phyloP scores from a whole-genome alignment of 495 filamentous ascomycete genomes.

The Viridothelium virens region DNA sequence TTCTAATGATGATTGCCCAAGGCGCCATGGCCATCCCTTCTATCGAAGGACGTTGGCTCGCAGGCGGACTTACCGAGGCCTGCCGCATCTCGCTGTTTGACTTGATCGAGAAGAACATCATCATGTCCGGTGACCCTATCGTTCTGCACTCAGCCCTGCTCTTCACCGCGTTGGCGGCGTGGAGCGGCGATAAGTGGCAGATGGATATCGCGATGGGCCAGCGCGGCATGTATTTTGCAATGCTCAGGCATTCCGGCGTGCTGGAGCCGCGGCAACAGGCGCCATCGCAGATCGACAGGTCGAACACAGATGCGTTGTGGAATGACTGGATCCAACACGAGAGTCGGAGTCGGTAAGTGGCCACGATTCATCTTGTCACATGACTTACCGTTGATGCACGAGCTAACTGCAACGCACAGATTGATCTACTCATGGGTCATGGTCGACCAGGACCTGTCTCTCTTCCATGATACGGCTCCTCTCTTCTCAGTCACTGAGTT shows the following conservation, averaged over 20 bases:
- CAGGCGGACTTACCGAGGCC: slow-evolving; percentile 55
- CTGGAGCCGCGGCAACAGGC: slow-evolving; percentile 40
- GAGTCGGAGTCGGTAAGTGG: slow-evolving; percentile 47
- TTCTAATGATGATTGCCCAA: slow-evolving; percentile 59
- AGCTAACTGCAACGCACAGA: slow-evolving; percentile 29
- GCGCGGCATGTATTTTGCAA: slow-evolving; percentile 57
- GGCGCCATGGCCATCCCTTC: slow-evolving; percentile 52
- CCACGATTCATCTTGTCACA: slow-evolving; percentile 11
- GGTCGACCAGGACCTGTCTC: slow-evolving; percentile 56
- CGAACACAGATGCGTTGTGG: slow-evolving; percentile 45
- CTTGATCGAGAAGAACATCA: slow-evolving; percentile 56
- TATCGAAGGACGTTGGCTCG: slow-evolving; percentile 50
- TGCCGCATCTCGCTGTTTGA: slow-evolving; percentile 60
- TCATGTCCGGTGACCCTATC: slow-evolving; percentile 50
- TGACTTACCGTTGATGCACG: slow-evolving; percentile 16
- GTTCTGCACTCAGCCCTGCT: slow-evolving; percentile 53
- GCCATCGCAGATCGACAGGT: slow-evolving; percentile 31
- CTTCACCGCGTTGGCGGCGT: slow-evolving; percentile 52
- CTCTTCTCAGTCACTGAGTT: slow-evolving; percentile 53
- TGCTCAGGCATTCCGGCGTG: slow-evolving; percentile 52
- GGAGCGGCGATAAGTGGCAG: slow-evolving; percentile 63
- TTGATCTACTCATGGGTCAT: slow-evolving; percentile 59
- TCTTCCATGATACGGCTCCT: slow-evolving; percentile 54
- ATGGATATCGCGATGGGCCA: slow-evolving; percentile 68
- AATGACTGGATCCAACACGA: slow-evolving; percentile 51